Conservation (phyloP, 495 filamentous ascomycete species). For the Lichina pygmaea region DNA sequence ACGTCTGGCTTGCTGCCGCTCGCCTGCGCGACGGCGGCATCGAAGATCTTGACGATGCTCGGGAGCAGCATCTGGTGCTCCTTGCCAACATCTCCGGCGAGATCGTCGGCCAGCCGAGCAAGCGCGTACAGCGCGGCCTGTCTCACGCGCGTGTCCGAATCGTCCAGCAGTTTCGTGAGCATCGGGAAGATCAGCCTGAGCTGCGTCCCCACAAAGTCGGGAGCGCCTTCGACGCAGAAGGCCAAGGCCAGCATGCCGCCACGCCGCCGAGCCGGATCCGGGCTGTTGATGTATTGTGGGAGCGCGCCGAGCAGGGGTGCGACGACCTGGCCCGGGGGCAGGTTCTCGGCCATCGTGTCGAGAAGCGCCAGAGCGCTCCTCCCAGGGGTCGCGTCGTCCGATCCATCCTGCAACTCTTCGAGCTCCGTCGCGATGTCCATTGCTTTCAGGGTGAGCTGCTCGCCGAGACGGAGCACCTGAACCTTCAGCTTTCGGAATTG, state of each 20-base stretch:
- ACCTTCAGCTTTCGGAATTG: slow-evolving; percentile 88
- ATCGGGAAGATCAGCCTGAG: slow-evolving; percentile 63
- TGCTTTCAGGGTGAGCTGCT: slow-evolving; percentile 61
- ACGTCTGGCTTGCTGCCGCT: slow-evolving; percentile 20
- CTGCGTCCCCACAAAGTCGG: slow-evolving; percentile 84
- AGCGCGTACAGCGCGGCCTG: slow-evolving; percentile 67
- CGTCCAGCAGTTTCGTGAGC: slow-evolving; percentile 61
- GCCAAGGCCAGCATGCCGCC: slow-evolving; percentile 80
- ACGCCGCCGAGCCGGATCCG: slow-evolving; percentile 51
- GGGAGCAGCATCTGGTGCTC: slow-evolving; percentile 66
- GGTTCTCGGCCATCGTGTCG: slow-evolving; percentile 60
- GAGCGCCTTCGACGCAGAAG: slow-evolving; percentile 86
- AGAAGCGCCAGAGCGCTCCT: slow-evolving; percentile 67
- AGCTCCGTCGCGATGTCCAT: slow-evolving; percentile 76
- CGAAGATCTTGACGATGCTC: slow-evolving; percentile 63
- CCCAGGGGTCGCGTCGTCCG: slow-evolving; percentile 77
- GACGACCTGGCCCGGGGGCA: slow-evolving; percentile 84
- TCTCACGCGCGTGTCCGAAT: slow-evolving; percentile 55
- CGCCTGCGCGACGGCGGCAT: slow-evolving; percentile 32
- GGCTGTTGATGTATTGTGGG: slow-evolving; percentile 45
- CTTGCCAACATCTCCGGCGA: slow-evolving; percentile 62
- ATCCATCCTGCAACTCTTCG: slow-evolving; percentile 35
- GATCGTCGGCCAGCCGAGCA: slow-evolving; percentile 71
- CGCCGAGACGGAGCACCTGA: slow-evolving; percentile 57
- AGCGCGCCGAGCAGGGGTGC: slow-evolving; percentile 73